Conservation (phyloP, 202 grass and related monocot species). For the Hordeum pubiflorum region DNA sequence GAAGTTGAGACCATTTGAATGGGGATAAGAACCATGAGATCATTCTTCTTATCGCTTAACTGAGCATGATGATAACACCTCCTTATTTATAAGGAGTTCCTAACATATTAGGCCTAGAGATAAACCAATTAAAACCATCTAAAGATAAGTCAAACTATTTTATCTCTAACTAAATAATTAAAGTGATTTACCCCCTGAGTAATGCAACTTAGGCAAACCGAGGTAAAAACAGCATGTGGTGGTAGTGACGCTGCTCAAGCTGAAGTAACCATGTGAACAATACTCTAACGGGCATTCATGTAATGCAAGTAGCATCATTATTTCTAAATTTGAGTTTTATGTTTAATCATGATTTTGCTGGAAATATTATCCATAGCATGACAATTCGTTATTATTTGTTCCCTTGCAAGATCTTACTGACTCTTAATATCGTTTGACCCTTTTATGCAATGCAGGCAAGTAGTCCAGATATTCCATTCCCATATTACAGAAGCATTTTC, state of each 20-base stretch:
- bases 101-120: neutral
- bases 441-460: slow-evolving; percentile 65
- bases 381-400: neutral
- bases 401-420: neutral
- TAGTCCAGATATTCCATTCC: slow-evolving; percentile 98
- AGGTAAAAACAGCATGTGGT: neutral
- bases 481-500: slow-evolving; percentile 87
- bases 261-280: neutral
- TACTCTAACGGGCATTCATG: neutral
- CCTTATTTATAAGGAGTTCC: neutral
- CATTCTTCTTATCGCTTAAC: neutral
- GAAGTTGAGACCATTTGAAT: neutral
- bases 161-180: neutral
- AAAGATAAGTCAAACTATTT: neutral
- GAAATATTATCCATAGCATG: neutral
- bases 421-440: neutral
- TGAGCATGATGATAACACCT: neutral
- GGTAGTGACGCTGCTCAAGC: neutral
- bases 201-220: neutral
- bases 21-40: neutral
- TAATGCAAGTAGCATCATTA: neutral
- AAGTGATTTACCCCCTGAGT: neutral
- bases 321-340: neutral
- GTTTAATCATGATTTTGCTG: neutral
- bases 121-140: neutral